Conservation (phyloP, 1,139 yeast species). For the Tardiomyces blankii region DNA sequence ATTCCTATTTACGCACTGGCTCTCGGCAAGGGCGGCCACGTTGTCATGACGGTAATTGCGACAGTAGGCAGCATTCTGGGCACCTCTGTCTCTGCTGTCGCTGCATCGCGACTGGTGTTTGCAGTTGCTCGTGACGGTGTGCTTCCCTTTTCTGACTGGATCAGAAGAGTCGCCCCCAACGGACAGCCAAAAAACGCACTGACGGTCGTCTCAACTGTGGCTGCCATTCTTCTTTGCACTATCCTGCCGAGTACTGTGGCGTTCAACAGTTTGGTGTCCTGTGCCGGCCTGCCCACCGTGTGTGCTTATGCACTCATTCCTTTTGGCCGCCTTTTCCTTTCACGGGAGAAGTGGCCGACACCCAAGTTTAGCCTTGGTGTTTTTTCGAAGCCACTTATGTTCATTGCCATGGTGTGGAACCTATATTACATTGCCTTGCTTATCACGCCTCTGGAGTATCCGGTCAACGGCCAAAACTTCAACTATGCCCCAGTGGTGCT, state of each 20-base stretch:
- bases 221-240: slow-evolving; percentile 16
- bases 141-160: slow-evolving; percentile 20
- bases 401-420: slow-evolving; percentile 46
- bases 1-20: slow-evolving; percentile 17
- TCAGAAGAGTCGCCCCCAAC: slow-evolving; percentile 12
- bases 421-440: slow-evolving; percentile 50
- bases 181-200: slow-evolving; percentile 18
- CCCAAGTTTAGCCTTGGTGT: slow-evolving; percentile 15
- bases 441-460: slow-evolving; percentile 57
- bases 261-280: slow-evolving; percentile 18
- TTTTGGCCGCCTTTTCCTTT: slow-evolving; percentile 16
- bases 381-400: slow-evolving; percentile 14
- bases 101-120: slow-evolving; percentile 19
- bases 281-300: slow-evolving; percentile 19
- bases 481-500: slow-evolving; percentile 63
- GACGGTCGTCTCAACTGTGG: slow-evolving; percentile 15
- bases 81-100: slow-evolving; percentile 15
- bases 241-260: slow-evolving; percentile 18
- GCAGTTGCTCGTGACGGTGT: slow-evolving; percentile 21
- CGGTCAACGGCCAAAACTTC: slow-evolving; percentile 52
- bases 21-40: slow-evolving; percentile 17
- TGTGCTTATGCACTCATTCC: slow-evolving; percentile 17
- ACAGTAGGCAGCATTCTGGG: slow-evolving; percentile 13
- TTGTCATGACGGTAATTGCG: slow-evolving; percentile 14
- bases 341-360: slow-evolving; percentile 8